phyloP scores from a whole-genome alignment of 371 early-diverging fungal species.

The Apophysomyces sp. region DNA sequence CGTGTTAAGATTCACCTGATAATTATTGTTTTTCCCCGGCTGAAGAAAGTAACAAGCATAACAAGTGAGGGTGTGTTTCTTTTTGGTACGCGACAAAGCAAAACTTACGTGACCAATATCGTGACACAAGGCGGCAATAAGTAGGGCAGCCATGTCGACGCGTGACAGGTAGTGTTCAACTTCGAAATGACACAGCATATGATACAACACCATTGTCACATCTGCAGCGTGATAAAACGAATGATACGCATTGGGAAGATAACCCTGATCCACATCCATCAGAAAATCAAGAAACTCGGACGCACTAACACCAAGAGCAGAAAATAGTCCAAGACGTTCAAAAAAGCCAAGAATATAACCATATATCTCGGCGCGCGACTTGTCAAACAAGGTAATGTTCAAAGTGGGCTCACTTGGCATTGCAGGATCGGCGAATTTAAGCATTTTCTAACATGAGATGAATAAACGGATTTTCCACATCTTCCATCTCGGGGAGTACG shows the following conservation, averaged over 20 bases:
- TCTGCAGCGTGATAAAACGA: conserved; percentile 89
- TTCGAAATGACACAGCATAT: conserved; percentile 65
- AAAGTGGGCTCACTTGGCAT: conserved; percentile 29
- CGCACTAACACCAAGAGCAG: conserved; percentile 56
- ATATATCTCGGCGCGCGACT: conserved; percentile 67
- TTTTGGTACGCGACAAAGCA: not conserved
- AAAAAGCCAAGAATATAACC: conserved; percentile 71
- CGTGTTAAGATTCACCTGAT: conserved; percentile 82
- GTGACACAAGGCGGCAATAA: conserved; percentile 88
- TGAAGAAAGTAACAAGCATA: no score
- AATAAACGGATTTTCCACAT: not conserved
- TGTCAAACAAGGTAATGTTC: conserved; percentile 67
- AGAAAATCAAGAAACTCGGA: conserved; percentile 78
- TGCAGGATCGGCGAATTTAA: conserved; percentile 34
- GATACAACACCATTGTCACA: conserved; percentile 78
- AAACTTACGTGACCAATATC: conserved; percentile 87
- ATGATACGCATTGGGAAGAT: conserved; percentile 83
- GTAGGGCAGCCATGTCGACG: conserved; percentile 69
- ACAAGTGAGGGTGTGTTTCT: not conserved
- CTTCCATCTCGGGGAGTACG: conserved; percentile 1
- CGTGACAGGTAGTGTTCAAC: conserved; percentile 63
- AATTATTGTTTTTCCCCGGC: conserved; percentile 91
- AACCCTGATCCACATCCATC: conserved; percentile 79
- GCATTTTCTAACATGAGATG: conserved; percentile 24
- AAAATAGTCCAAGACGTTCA: conserved; percentile 55